phyloP scores from a whole-genome alignment of 176 grass and related monocot species.

The Bothriochloa decipiens region DNA sequence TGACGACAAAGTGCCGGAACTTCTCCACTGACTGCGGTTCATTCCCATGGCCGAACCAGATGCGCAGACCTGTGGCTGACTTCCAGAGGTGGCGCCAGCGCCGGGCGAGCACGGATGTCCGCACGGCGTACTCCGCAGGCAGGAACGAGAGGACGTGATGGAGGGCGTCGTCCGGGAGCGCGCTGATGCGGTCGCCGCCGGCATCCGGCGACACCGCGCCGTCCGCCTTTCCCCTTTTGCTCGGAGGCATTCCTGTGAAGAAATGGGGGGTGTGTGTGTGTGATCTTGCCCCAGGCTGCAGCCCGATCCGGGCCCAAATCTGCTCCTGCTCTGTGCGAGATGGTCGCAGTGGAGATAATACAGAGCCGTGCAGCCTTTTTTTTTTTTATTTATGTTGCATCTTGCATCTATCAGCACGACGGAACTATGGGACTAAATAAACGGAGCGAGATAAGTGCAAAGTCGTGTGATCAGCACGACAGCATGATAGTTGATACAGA shows the following conservation, averaged over 20 bases:
- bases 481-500: no score
- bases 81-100: constrained; percentile 1
- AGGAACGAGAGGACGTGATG: constrained; percentile 3
- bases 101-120: not conserved
- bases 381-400: no score
- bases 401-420: no score
- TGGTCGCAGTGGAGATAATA: no score
- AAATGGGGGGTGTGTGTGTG: no score
- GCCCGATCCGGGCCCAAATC: no score
- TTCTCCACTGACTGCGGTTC: not conserved
- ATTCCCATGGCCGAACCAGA: not conserved
- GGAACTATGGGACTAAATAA: no score
- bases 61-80: not conserved
- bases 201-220: not conserved
- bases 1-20: not conserved
- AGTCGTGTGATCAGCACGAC: no score
- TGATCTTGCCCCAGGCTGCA: no score
- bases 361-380: no score
- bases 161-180: not conserved
- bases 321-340: no score
- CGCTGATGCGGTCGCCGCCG: not conserved
- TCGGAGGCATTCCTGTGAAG: not conserved
- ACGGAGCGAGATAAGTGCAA: no score
- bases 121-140: not conserved
- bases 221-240: not conserved